phyloP scores from a whole-genome alignment of 2,329 filamentous ascomycete genomes.

The Tetracladium maxilliforme region DNA sequence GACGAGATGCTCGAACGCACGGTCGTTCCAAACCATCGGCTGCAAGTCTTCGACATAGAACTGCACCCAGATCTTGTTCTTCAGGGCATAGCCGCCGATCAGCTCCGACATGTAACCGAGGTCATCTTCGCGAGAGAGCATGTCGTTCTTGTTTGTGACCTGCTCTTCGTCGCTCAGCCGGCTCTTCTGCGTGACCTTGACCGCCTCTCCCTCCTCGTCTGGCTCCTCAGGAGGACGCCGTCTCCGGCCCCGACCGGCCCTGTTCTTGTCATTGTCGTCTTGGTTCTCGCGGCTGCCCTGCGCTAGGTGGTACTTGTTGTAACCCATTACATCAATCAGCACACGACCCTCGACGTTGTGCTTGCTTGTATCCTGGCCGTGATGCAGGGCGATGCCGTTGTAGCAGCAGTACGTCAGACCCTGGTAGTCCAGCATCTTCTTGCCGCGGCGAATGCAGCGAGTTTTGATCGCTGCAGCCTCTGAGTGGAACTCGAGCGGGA shows the following conservation, averaged over 20 bases:
- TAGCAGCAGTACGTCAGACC: conserved; percentile 24
- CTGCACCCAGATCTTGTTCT: conserved; percentile 29
- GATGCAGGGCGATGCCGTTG: conserved; percentile 21
- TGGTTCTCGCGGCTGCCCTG: conserved; percentile 19
- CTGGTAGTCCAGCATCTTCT: conserved; percentile 24
- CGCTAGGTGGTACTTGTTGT: conserved; percentile 23
- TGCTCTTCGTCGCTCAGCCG: conserved; percentile 18
- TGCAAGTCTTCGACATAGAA: conserved; percentile 9
- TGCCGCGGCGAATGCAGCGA: conserved; percentile 18
- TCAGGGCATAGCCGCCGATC: conserved; percentile 27
- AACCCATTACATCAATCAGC: conserved; percentile 14
- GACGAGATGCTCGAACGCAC: conserved; percentile 28
- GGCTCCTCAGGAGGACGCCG: too few relatives aligned
- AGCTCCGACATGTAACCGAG: conserved; percentile 23
- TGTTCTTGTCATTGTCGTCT: too few relatives aligned
- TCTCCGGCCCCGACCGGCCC: too few relatives aligned
- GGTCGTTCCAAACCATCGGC: conserved; percentile 20
- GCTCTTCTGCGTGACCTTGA: conserved; percentile 3
- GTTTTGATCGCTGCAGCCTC: conserved; percentile 13
- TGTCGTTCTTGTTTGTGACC: conserved; percentile 20
- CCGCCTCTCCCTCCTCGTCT: conserved; percentile 9
- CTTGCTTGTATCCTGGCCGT: conserved; percentile 7
- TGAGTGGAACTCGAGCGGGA: conserved; percentile 18
- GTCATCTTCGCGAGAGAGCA: conserved; percentile 21
- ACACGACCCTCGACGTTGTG: conserved; percentile 18